Evolutionary conservation across 805 yeast species (phyloP), one percentile per base, ranked within the genome.

Genomic region (Yamadazyma nakazawae): DNA sequence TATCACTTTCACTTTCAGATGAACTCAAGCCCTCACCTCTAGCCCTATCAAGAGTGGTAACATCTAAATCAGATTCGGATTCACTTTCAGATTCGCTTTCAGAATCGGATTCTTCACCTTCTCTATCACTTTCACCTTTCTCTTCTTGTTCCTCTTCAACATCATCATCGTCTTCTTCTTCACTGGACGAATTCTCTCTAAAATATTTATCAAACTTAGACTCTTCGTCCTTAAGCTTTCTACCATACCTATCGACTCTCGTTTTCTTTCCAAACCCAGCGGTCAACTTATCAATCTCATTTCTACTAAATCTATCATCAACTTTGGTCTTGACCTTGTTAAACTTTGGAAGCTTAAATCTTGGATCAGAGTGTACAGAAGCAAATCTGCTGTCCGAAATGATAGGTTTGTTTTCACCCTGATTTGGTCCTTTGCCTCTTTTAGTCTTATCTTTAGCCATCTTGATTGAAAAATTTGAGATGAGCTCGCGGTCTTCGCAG

Each of bases 201-300:
- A 81, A 81, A 56, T 84, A 88, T 51, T 82, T 80, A 50, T 84
- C 84, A 56, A 86, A 76, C 54, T 80, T 84, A n/a, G 61, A 62
- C 28, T 63, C 64, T 6, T 79, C 77, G n/a, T 68, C 66, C 17
- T 56, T 55, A 19, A 88, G 58, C 55, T 78, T 83, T 62, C 97
- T 78, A 39, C 99, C 99, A 63, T 89, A 92, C 56, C 85, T 82
- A 62, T 94, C 98, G 40, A 88, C 84, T 49, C 79, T 80, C 5
- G 85, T 78, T 47, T 76, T 74, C 44, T 81, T 82, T 5, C 64
- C 57, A 12, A 67, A 61, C 8, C 72, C 66, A 26, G 61, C 64
- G 50, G 63, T 70, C 51, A 72, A 66, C 52, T 82, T 78, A 43
- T 72, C 69, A 42, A 86, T 66, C 47, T 81, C 86, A 39, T 81